A percentile compares a stretch with the other conserved stretches of the same genome.
These are phyloP conservation scores for Skeletonema tropicum DNA, from an alignment of 108 stramenopile genomes.

Conservation along the genomic window DNA sequence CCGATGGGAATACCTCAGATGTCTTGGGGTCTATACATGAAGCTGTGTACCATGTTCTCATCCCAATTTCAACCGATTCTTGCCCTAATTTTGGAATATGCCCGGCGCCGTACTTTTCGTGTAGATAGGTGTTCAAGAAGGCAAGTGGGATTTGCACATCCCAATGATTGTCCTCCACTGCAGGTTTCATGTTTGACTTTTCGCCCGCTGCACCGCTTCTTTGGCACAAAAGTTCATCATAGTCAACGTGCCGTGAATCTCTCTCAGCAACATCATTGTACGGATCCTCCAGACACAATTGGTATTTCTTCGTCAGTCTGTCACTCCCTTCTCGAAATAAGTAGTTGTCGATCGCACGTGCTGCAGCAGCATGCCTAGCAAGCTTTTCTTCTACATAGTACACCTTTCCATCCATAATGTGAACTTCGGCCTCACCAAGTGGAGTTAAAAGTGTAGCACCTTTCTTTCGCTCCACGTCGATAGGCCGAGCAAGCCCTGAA, in stretches of 20 bases:
- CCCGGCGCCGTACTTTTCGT: too few species aligned
- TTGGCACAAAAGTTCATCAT: constrained; percentile 14
- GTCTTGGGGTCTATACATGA: constrained; percentile 33
- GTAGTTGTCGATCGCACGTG: constrained; percentile 42
- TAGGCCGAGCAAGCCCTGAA: constrained; percentile 17
- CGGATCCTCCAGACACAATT: constrained; percentile 32
- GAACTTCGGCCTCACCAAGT: constrained; percentile 7
- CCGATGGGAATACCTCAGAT: constrained; percentile 34
- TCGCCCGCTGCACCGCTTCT: too few species aligned
- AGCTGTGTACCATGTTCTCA: constrained; percentile 22
- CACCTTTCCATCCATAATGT: constrained; percentile 28
- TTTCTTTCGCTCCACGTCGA: constrained; percentile 1
- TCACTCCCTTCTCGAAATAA: constrained; percentile 16
- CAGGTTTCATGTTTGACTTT: not conserved
- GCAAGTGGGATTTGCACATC: too few species aligned
- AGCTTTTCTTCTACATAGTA: constrained; percentile 14
- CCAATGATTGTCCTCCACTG: not conserved
- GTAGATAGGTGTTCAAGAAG: too few species aligned
- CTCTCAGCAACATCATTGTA: constrained; percentile 2
- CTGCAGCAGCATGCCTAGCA: constrained; percentile 40
- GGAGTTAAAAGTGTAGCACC: constrained; percentile 2
- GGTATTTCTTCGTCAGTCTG: not conserved
- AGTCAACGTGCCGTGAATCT: not conserved
- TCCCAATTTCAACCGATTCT: not conserved
- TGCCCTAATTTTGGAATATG: too few species aligned